Evolutionary conservation across 805 yeast genomes (phyloP).

Genomic region (Kuraishia ogatae): DNA sequence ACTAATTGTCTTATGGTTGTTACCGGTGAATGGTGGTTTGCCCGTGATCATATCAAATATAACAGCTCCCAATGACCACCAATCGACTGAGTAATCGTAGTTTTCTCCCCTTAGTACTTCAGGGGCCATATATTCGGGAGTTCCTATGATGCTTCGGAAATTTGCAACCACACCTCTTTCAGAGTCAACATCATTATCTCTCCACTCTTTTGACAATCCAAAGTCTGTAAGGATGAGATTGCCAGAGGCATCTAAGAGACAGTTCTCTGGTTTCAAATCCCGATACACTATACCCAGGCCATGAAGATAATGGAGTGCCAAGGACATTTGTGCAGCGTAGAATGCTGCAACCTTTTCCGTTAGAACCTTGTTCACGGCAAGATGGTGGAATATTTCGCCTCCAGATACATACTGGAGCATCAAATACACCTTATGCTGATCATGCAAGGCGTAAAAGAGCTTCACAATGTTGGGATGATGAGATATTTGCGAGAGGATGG

Average conservation of each 20-base stretch:
- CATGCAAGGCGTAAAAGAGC: slow-evolving; percentile 79
- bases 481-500: slow-evolving; percentile 56
- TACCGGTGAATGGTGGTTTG: slow-evolving; percentile 84
- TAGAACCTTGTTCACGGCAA: slow-evolving; percentile 36
- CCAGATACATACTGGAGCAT: slow-evolving; percentile 80
- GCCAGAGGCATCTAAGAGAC: slow-evolving; percentile 65
- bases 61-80: slow-evolving; percentile 90
- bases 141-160: slow-evolving; percentile 50
- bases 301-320: slow-evolving; percentile 72
- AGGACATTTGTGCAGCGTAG: slow-evolving; percentile 73
- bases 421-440: slow-evolving; percentile 63
- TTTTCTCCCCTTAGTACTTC: slow-evolving; percentile 73
- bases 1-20: slow-evolving; percentile 64
- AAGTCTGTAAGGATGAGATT: slow-evolving; percentile 81
- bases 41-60: slow-evolving; percentile 76
- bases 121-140: slow-evolving; percentile 87
- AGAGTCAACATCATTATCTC: slow-evolving; percentile 34
- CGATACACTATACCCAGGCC: slow-evolving; percentile 77
- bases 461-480: slow-evolving; percentile 78
- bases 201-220: slow-evolving; percentile 57
- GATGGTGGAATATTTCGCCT: slow-evolving; percentile 71
- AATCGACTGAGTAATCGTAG: slow-evolving; percentile 75
- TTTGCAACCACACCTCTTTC: background rate
- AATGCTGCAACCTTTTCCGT: slow-evolving; percentile 64
- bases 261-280: slow-evolving; percentile 86